phyloP scores from a whole-genome alignment of 2,329 filamentous ascomycete genomes.

The Coniella lustricola region DNA sequence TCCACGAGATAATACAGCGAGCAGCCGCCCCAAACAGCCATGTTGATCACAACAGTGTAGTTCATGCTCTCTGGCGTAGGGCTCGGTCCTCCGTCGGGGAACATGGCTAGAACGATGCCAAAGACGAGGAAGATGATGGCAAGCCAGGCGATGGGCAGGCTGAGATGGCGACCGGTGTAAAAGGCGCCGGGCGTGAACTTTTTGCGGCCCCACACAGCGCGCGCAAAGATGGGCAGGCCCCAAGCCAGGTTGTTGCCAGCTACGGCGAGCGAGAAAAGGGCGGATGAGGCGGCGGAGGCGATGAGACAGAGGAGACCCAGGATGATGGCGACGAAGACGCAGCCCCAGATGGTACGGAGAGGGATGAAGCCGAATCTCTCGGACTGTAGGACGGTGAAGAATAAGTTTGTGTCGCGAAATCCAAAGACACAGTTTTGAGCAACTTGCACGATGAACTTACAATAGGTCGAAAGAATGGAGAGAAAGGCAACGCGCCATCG shows the following conservation, averaged over 20 bases:
- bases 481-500: constrained; percentile 55
- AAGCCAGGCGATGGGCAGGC: constrained; percentile 43
- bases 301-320: constrained; percentile 53
- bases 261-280: constrained; percentile 52
- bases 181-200: constrained; percentile 54
- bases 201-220: constrained; percentile 49
- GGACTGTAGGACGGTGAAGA: constrained; percentile 23
- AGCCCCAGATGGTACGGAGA: constrained; percentile 48
- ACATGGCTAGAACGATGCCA: constrained; percentile 51
- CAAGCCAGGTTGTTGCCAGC: constrained; percentile 56
- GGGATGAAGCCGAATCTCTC: constrained; percentile 50
- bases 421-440: too few species aligned
- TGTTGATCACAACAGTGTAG: constrained; percentile 56
- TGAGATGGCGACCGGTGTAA: constrained; percentile 46
- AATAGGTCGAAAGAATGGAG: constrained; percentile 48
- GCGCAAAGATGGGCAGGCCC: constrained; percentile 51
- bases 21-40: constrained; percentile 49
- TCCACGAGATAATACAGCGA: constrained; percentile 49
- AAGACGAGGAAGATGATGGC: constrained; percentile 49
- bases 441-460: too few species aligned
- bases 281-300: constrained; percentile 46
- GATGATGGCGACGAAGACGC: constrained; percentile 41
- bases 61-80: constrained; percentile 49
- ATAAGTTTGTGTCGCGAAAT: neutral
- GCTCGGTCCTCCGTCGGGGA: constrained; percentile 47